phyloP scores from a whole-genome alignment of 495 filamentous ascomycete genomes.

The Penicillium egyptiacum region DNA sequence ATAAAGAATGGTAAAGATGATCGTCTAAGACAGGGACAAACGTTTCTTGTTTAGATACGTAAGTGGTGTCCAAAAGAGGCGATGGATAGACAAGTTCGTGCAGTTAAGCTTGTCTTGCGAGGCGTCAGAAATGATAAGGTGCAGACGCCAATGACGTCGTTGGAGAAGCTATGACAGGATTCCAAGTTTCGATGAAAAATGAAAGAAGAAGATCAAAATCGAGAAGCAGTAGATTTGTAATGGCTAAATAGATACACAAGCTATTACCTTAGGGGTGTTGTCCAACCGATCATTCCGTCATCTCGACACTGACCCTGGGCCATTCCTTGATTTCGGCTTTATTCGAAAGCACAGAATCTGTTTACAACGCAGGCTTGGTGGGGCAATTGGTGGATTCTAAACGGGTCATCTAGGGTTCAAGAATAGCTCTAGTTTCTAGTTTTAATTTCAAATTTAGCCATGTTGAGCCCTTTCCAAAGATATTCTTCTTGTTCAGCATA shows the following conservation, averaged over 20 bases:
- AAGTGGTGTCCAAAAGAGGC: constrained; percentile 7
- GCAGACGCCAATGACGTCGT: constrained; percentile 9
- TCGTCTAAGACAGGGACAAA: background rate
- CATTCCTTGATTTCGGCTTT: constrained; percentile 11
- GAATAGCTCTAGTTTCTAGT: background rate
- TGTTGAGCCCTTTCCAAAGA: background rate
- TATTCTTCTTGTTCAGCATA: background rate
- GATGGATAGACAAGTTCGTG: constrained; percentile 7
- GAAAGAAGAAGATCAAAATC: background rate
- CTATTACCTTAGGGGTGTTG: background rate
- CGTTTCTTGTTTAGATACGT: constrained; percentile 11
- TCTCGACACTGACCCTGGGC: background rate
- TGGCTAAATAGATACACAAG: background rate
- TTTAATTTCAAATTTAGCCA: background rate
- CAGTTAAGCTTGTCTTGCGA: constrained; percentile 5
- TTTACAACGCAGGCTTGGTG: background rate
- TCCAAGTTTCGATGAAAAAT: constrained; percentile 3
- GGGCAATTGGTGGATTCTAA: background rate
- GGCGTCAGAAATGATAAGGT: background rate
- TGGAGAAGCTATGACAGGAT: constrained; percentile 10
- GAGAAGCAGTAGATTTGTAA: background rate
- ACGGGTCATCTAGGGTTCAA: background rate
- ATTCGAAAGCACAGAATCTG: constrained; percentile 1
- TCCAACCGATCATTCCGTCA: constrained; percentile 13
- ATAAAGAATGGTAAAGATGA: constrained; percentile 8